Conservation (phyloP, 2,329 filamentous ascomycete genomes). For the Botryotinia calthae region DNA sequence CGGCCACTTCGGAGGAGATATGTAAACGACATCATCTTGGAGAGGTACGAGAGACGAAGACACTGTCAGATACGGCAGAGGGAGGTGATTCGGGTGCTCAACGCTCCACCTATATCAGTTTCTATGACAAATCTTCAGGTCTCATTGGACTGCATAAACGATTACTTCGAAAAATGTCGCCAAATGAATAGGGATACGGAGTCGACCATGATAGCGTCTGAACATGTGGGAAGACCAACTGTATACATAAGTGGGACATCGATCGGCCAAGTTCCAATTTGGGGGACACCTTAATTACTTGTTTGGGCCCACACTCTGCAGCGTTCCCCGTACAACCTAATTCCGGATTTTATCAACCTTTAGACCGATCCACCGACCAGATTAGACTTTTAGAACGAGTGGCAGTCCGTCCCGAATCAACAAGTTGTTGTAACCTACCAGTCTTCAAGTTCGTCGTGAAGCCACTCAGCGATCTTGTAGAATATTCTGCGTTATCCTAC, state of each 20-base stretch:
- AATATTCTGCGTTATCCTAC: not conserved
- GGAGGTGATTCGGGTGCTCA: rapidly evolving
- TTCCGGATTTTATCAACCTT: not conserved
- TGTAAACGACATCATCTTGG: no score
- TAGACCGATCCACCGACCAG: not conserved
- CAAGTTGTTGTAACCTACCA: rapidly evolving
- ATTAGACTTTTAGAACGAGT: not conserved
- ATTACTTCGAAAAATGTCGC: not conserved
- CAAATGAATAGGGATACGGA: not conserved
- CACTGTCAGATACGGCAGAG: not conserved
- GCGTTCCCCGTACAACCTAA: not conserved
- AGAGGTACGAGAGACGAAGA: not conserved
- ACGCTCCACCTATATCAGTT: not conserved
- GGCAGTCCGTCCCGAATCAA: rapidly evolving
- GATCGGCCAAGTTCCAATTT: not conserved
- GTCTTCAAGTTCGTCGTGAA: not conserved
- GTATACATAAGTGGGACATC: not conserved
- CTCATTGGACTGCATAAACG: not conserved
- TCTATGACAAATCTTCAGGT: not conserved
- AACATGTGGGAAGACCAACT: not conserved
- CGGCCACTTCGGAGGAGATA: no score
- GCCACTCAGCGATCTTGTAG: not conserved
- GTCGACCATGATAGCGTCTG: not conserved
- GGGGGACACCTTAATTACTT: rapidly evolving
- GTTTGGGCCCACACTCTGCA: not conserved